These are phyloP conservation scores for Apiospora kogelbergensis DNA, from an alignment of 2,329 filamentous ascomycete genomes.

Conservation along the genomic window DNA sequence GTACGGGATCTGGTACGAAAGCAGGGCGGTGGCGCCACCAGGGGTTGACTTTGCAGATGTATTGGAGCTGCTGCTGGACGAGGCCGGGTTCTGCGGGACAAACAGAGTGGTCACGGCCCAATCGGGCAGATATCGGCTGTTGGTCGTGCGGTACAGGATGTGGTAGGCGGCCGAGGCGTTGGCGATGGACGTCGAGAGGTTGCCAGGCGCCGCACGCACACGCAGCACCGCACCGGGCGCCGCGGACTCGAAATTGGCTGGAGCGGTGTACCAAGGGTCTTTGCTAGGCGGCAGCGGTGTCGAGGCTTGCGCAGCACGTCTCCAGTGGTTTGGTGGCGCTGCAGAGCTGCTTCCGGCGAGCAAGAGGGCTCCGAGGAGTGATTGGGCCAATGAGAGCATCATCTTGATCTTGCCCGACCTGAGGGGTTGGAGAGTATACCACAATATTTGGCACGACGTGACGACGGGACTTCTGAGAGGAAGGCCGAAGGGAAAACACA, in stretches of 20 bases:
- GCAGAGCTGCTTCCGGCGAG: not conserved
- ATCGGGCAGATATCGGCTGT: constrained; percentile 31
- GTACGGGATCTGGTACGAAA: constrained; percentile 40
- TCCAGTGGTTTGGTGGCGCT: not conserved
- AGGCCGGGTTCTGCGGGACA: constrained; percentile 15
- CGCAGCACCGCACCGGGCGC: constrained; percentile 30
- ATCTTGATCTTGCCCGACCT: not conserved
- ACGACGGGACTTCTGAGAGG: not conserved
- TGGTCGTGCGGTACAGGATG: constrained; percentile 39
- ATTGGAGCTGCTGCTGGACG: too few species aligned
- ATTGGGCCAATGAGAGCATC: constrained; percentile 1
- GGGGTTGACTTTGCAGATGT: not conserved
- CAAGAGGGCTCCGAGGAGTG: not conserved
- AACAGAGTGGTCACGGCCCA: constrained; percentile 40
- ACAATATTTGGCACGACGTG: not conserved
- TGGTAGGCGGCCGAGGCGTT: constrained; percentile 27
- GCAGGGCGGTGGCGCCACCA: constrained; percentile 21
- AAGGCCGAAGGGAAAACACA: not conserved
- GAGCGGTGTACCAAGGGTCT: constrained; percentile 35
- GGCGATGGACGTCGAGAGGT: not conserved
- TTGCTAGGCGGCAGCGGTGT: constrained; percentile 25
- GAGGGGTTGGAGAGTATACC: not conserved
- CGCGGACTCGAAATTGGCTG: constrained; percentile 26
- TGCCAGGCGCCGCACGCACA: constrained; percentile 27
- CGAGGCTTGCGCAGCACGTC: not conserved